phyloP scores from a whole-genome alignment of 148 eudicot species.

The Drosera capensis region DNA sequence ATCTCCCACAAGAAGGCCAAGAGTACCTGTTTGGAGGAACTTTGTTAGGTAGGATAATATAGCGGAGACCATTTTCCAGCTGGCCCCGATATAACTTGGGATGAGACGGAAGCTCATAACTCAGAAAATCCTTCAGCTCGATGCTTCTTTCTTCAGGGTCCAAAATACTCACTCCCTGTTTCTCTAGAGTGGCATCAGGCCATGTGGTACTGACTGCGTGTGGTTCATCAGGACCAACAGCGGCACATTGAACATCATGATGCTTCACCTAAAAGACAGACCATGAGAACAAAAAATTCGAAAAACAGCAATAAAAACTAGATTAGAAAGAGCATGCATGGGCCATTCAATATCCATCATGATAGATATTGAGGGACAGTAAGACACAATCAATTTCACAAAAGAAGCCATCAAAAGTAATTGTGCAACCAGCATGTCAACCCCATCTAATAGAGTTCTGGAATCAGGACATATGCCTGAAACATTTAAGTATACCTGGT shows the following conservation, averaged over 20 bases:
- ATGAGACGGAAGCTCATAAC: slow-evolving; percentile 72
- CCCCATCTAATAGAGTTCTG: no score
- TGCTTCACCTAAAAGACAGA: slow-evolving; percentile 27
- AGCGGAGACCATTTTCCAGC: slow-evolving; percentile 82
- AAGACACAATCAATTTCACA: background rate
- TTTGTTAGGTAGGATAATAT: slow-evolving; percentile 88
- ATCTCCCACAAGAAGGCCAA: no score
- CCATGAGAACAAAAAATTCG: background rate
- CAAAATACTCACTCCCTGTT: slow-evolving; percentile 36
- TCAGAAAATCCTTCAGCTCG: slow-evolving; percentile 45
- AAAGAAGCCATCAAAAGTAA: background rate
- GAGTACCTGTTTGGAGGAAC: slow-evolving; percentile 93
- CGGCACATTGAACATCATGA: slow-evolving; percentile 37
- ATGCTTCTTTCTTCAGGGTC: slow-evolving; percentile 33
- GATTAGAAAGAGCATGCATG: background rate
- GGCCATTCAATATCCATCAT: background rate
- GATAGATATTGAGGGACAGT: background rate
- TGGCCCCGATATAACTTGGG: slow-evolving; percentile 84
- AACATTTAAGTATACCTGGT: no score
- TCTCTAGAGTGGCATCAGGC: slow-evolving; percentile 65
- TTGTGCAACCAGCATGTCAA: no score
- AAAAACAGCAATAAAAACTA: slow-evolving; percentile 5
- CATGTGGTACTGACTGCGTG: slow-evolving; percentile 79
- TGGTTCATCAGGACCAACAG: slow-evolving; percentile 97
- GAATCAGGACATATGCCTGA: no score